Evolutionary conservation across 768 basidiomycete genomes (phyloP).

Genomic region (Tubosaeta sp.): DNA sequence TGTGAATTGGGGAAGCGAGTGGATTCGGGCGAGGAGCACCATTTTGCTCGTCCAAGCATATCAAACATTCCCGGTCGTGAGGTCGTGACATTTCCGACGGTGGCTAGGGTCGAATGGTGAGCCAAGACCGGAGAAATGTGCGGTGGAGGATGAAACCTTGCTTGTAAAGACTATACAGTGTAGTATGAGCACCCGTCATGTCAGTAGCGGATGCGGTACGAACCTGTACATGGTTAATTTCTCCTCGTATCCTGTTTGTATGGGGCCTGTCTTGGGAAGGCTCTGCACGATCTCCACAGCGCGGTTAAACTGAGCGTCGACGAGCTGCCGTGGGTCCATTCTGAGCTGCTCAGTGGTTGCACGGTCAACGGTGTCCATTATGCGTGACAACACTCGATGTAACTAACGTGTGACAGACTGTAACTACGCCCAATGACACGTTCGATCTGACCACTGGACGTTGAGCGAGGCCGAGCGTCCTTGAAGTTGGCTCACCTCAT

Average conservation of each 20-base stretch:
- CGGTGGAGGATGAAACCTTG: constrained; percentile 55
- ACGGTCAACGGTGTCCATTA: neutral
- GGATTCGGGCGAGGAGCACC: constrained; percentile 42
- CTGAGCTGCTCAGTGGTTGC: neutral
- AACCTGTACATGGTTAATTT: constrained; percentile 92
- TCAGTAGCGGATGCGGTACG: constrained; percentile 11
- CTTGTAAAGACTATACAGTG: constrained; percentile 73
- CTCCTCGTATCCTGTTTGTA: constrained; percentile 94
- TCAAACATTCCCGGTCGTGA: constrained; percentile 85
- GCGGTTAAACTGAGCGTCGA: constrained; percentile 85
- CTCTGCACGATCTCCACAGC: constrained; percentile 93
- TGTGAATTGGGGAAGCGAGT: constrained; percentile 14
- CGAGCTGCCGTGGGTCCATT: constrained; percentile 64
- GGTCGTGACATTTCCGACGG: constrained; percentile 79
- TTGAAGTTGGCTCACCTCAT: constrained; percentile 10
- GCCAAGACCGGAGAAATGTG: neutral
- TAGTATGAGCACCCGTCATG: constrained; percentile 6
- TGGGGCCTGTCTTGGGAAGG: constrained; percentile 89
- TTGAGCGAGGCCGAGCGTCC: neutral
- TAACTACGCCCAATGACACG: neutral
- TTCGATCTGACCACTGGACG: neutral
- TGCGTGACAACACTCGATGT: constrained; percentile 13
- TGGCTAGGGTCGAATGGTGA: constrained; percentile 48
- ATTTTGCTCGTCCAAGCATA: constrained; percentile 90
- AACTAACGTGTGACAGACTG: constrained; percentile 3